Evolutionary conservation across 1,284 basidiomycete species (phyloP).

Genomic region (Microbotryum scabiosae): DNA sequence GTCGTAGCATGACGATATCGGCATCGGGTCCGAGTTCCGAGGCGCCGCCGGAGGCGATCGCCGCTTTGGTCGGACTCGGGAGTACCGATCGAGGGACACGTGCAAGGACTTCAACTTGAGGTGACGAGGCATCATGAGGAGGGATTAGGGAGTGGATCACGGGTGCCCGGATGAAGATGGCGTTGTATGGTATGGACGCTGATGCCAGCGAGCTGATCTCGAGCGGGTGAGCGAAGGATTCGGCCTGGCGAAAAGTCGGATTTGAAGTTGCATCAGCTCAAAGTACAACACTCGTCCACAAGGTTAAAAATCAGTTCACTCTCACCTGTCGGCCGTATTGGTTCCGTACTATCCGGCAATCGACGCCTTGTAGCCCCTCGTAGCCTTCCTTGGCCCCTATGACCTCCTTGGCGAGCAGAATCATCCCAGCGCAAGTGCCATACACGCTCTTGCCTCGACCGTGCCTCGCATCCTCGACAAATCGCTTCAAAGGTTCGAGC

Average conservation of each 20-base stretch:
- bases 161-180: slow-evolving; percentile 92
- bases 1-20: slow-evolving; percentile 75
- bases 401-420: slow-evolving; percentile 66
- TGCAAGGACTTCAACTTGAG: slow-evolving; percentile 53
- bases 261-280: too few relatives aligned
- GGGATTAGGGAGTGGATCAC: slow-evolving; percentile 41
- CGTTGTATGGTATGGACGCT: slow-evolving; percentile 60
- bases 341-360: slow-evolving; percentile 73
- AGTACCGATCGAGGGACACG: slow-evolving; percentile 51
- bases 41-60: slow-evolving; percentile 36
- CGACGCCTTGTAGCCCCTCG: slow-evolving; percentile 74
- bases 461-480: slow-evolving; percentile 42
- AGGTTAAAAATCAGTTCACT: neutral
- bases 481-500: slow-evolving; percentile 66
- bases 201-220: slow-evolving; percentile 57
- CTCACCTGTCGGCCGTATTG: slow-evolving; percentile 56
- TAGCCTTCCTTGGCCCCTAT: slow-evolving; percentile 71
- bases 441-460: slow-evolving; percentile 62
- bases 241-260: slow-evolving; percentile 49
- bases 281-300: too few relatives aligned
- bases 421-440: slow-evolving; percentile 97
- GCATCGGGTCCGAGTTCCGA: slow-evolving; percentile 45
- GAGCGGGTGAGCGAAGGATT: slow-evolving; percentile 79
- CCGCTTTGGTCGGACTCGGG: slow-evolving; percentile 40
- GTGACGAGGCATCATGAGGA: slow-evolving; percentile 22